Conservation (phyloP, 208 protist species). For the Leishmania gerbilli region DNA sequence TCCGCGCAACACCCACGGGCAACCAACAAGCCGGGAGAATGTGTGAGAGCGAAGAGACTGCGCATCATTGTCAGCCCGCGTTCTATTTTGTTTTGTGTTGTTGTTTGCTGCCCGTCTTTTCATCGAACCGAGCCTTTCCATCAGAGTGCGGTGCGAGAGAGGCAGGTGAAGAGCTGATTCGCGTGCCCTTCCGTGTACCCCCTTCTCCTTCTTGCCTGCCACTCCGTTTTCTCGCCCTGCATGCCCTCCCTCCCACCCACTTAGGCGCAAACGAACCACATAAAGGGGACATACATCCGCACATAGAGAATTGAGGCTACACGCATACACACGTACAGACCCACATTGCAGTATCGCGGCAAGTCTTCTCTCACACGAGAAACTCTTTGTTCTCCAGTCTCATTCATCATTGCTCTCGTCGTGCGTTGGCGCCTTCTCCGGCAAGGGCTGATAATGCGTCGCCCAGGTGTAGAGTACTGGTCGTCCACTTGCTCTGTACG, state of each 20-base stretch:
- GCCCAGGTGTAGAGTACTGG: slow-evolving; percentile 29
- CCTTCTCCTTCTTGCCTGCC: neutral
- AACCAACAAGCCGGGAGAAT: neutral
- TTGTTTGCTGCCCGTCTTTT: neutral
- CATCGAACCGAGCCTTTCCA: neutral
- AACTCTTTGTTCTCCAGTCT: neutral
- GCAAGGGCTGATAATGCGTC: slow-evolving; percentile 3
- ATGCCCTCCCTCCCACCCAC: neutral
- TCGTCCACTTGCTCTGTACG: slow-evolving; percentile 1
- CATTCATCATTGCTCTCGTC: neutral
- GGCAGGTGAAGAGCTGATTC: neutral
- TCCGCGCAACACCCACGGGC: neutral
- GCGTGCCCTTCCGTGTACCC: neutral
- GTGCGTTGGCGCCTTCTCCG: neutral
- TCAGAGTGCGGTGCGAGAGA: neutral
- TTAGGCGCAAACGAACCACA: neutral
- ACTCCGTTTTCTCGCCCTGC: neutral
- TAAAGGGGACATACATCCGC: neutral
- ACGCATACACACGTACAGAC: neutral
- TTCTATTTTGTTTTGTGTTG: neutral
- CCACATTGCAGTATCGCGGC: neutral
- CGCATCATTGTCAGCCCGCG: neutral
- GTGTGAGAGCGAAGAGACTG: neutral
- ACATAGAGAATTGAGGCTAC: neutral
- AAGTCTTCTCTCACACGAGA: neutral